Percentiles rank a stretch among this genome's conserved stretches.
These are phyloP conservation scores for Diaporthe citri DNA, from an alignment of 2,329 filamentous ascomycete genomes.

Conservation along the genomic window DNA sequence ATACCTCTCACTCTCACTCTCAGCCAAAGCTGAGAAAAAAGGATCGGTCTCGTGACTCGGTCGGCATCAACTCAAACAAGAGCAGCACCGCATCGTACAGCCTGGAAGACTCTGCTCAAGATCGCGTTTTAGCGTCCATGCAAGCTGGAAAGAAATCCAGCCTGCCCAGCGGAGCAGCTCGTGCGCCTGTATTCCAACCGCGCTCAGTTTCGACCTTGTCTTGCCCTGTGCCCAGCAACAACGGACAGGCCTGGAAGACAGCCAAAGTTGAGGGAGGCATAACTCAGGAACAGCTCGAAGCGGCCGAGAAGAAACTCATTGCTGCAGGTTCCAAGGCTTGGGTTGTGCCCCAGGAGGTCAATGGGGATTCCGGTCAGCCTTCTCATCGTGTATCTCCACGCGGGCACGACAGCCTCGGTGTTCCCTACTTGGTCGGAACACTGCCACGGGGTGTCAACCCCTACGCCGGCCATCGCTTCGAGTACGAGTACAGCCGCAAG, in stretches of 20 bases:
- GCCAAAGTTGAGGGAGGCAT: constrained; percentile 32
- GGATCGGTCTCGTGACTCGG: constrained; percentile 40
- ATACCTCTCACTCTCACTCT: constrained; percentile 34
- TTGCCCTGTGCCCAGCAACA: constrained; percentile 32
- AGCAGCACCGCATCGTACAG: constrained; percentile 42
- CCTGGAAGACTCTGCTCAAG: constrained; percentile 46
- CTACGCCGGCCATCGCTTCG: constrained; percentile 56
- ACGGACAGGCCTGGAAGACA: constrained; percentile 31
- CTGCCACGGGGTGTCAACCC: constrained; percentile 59
- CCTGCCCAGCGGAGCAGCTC: constrained; percentile 60
- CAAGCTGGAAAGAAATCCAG: constrained; percentile 51
- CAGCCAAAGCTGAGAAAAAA: constrained; percentile 38
- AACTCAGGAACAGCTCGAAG: constrained; percentile 38
- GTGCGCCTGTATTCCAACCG: constrained; percentile 64
- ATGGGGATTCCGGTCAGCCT: constrained; percentile 10
- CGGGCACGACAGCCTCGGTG: constrained; percentile 37
- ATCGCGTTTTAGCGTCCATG: constrained; percentile 37
- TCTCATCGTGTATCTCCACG: neutral
- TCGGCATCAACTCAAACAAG: constrained; percentile 36
- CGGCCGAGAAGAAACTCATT: constrained; percentile 36
- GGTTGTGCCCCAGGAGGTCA: constrained; percentile 21
- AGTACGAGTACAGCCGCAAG: constrained; percentile 68
- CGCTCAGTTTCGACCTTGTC: constrained; percentile 46
- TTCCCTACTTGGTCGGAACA: constrained; percentile 68
- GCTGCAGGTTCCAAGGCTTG: constrained; percentile 36